Base-by-base conservation (phyloP, 345 rosid species). In the Excoecaria agallocha region DNA sequence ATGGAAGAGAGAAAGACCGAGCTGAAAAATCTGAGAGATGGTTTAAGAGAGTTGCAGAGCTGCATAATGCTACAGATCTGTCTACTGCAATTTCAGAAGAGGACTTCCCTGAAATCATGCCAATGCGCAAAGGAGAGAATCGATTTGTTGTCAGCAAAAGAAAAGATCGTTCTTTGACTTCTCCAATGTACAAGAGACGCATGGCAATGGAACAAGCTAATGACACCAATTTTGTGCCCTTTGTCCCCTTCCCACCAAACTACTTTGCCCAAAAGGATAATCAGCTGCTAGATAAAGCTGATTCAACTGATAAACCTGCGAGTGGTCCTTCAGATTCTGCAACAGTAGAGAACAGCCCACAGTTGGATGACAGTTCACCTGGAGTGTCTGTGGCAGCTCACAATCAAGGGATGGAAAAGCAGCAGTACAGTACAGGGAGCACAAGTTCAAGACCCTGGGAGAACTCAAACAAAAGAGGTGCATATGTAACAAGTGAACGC, bases 191-290 rank as follows among this genome's bases (percentile, higher is more conserved):
- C 87, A 91, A 87, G 89, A 89, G 91, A 70, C 84, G 56, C 0
- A 72, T 73, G 41, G 87, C 90, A 24, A 78, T 71, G 55, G 94
- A 89, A 76, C 90, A 84, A 83, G 80, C 89, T n/a, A 82, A 77
- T 68, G 85, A 83, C 65, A 72, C 86, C 66, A 86, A 87, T 77
- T 87, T 80, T 66, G 90, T 86, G 39, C 97, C 97, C 30, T 94
- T 90, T 74, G 97, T 91, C 48, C 93, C 97, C 16, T 89, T 94
- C 80, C 94, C 98, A 62, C 87, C 96, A 22, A 89, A 81, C 60
- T 89, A 92, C 81, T 89, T 94, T 56, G 85, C 97, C 48, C 88
- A 76, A 50, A 85, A 82, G 74, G 86, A 82, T 55, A 70, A 77
- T 3, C 86, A 80, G 74, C 89, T 80, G 72, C 73, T 77, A 12